Evolutionary conservation across 495 filamentous ascomycete species (phyloP).

Genomic region (Aspergillus avenaceus): DNA sequence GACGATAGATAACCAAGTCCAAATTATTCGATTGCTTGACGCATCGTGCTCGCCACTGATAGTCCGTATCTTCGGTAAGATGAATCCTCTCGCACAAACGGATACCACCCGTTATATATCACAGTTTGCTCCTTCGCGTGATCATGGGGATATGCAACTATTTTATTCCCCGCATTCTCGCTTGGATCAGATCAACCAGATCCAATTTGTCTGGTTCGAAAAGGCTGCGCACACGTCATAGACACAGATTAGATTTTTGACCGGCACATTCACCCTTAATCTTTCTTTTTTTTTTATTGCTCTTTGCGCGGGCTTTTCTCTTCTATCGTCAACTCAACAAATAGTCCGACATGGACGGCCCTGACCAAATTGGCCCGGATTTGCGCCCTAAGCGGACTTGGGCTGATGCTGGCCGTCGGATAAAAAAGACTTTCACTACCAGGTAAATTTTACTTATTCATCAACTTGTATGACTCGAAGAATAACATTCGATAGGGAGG

Average conservation of each 20-base stretch:
- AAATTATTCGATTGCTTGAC: conserved; percentile 16
- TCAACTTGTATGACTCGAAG: not conserved
- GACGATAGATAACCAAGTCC: conserved; percentile 9
- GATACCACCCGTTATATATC: too few species aligned
- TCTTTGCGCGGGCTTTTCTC: too few species aligned
- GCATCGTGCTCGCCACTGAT: conserved; percentile 6
- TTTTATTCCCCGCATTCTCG: not conserved
- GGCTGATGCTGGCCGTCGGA: conserved; percentile 28
- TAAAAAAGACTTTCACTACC: conserved; percentile 45
- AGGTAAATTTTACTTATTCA: conserved; percentile 28
- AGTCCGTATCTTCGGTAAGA: too few species aligned
- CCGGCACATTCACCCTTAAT: too few species aligned
- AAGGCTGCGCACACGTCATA: too few species aligned
- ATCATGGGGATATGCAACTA: not conserved
- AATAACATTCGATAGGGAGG: conserved; percentile 60
- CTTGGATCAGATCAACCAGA: too few species aligned
- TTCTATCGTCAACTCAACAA: not conserved
- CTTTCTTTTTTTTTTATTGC: not conserved
- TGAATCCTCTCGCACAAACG: too few species aligned
- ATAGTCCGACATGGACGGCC: conserved; percentile 41
- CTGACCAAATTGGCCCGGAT: conserved; percentile 50
- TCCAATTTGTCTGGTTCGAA: too few species aligned
- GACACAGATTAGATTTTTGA: too few species aligned
- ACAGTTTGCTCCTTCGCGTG: not conserved
- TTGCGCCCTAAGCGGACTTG: conserved; percentile 35